Conservation (phyloP, 2,329 filamentous ascomycete genomes). For the Sporothrix mexicana region DNA sequence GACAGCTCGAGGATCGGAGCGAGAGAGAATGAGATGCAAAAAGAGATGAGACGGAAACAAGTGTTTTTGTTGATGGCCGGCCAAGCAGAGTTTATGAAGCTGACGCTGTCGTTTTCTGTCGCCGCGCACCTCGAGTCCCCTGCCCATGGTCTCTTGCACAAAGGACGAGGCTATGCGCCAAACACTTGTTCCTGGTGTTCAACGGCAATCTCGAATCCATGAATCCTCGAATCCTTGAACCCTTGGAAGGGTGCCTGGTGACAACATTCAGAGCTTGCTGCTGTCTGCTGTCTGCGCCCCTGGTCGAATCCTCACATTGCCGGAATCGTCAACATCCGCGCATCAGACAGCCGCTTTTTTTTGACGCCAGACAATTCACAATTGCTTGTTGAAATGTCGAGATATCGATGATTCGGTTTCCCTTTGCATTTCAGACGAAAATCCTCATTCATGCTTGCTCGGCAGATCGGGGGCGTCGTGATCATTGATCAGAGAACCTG, state of each 20-base stretch:
- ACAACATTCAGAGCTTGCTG: neutral
- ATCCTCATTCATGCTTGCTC: conserved; percentile 32
- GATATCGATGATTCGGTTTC: neutral
- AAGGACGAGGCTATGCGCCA: neutral
- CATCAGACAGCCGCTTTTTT: neutral
- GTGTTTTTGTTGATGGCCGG: conserved; percentile 9
- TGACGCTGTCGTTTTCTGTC: neutral
- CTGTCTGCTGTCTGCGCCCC: neutral
- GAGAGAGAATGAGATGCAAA: neutral
- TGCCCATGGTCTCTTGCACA: neutral
- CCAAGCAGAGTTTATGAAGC: neutral
- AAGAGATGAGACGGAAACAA: conserved; percentile 3
- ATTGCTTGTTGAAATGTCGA: neutral
- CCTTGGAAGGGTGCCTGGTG: neutral
- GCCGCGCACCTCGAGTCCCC: neutral
- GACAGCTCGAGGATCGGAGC: neutral
- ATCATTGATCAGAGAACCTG: conserved; percentile 21
- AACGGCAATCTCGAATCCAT: neutral
- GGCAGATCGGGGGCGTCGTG: conserved; percentile 4
- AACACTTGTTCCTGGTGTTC: neutral
- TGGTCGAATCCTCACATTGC: neutral
- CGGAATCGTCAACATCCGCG: conserved; percentile 10
- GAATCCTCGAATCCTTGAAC: too few species aligned
- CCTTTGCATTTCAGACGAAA: conserved; percentile 31
- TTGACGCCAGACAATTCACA: neutral